Evolutionary conservation across 257 asterid species (phyloP).

Genomic region (Ajuga chamaepitys): DNA sequence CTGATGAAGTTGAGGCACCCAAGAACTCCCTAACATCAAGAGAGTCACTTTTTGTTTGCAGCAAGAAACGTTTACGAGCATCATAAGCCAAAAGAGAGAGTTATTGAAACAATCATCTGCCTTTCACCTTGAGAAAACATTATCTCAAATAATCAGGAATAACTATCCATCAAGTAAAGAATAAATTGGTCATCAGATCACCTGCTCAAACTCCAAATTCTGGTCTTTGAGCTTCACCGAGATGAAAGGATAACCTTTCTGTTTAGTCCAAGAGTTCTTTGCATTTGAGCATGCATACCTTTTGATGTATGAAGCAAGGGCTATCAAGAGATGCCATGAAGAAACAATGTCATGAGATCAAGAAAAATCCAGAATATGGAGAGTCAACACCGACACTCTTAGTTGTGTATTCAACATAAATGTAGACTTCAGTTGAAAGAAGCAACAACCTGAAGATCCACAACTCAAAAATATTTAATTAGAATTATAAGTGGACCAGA

Average conservation of each 20-base stretch:
- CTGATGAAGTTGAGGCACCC: constrained; percentile 40
- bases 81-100: constrained; percentile 66
- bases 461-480: background rate
- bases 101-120: constrained; percentile 86
- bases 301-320: constrained; percentile 83
- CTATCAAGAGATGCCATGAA: constrained; percentile 52
- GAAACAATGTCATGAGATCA: background rate
- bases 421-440: too few relatives aligned
- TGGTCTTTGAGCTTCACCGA: constrained; percentile 66
- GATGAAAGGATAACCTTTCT: constrained; percentile 85
- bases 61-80: constrained; percentile 60
- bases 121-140: constrained; percentile 77
- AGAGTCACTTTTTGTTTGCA: constrained; percentile 55
- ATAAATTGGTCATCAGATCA: constrained; percentile 16
- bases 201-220: constrained; percentile 83
- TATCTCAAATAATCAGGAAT: constrained; percentile 71
- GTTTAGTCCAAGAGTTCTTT: constrained; percentile 89
- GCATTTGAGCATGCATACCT: constrained; percentile 81
- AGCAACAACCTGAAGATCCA: too few relatives aligned
- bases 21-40: constrained; percentile 55
- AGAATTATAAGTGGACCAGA: background rate
- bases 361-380: constrained; percentile 1
- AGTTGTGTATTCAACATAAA: background rate
- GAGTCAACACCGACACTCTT: background rate
- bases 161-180: constrained; percentile 49